Evolutionary conservation across 495 filamentous ascomycete species (phyloP), one percentile per base, ranked within the genome.

Genomic region (Penicillium daleae): DNA sequence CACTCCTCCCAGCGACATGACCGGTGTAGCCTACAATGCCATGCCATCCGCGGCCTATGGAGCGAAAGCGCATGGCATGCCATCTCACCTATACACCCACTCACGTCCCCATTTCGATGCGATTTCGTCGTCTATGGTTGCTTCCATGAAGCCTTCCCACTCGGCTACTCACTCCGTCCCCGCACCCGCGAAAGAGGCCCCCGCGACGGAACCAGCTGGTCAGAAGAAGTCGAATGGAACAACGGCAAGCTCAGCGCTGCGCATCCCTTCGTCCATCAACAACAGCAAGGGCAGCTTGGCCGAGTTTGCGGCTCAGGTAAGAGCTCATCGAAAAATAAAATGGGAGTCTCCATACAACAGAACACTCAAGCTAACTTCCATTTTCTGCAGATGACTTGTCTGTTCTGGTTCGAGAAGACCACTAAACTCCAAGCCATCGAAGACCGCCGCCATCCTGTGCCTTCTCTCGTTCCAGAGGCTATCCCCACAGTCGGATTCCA

Each of bases 381-480:
- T 17, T 4, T 32, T 53, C n/a, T 37, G 8, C 65, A 98, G 90
- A 90, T 97, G 76, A 96, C 95, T 1, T 97, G 94, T 67, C 82
- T 99, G 31, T 97, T 99, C 79, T 99, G 96, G 96, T 99, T 98
- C 70, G 96, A 98, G 73, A 89, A 88, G n/a, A 88, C 89, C 7
- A 80, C 88, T 19, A 89, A 89, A 44, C 78, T 97, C 17, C 85
- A 87, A 60, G 77, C 81, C 54, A 89, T 95, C 49, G 91, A 94
- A 72, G 85, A 90, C 22, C 80, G 86, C 15, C 76, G 76, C n/a
- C 72, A 77, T 71, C 81, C 21, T 68, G 78, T 40, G 65, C 78
- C 26, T 76, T 83, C 40, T 15, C 82, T 97, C 12, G 82, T 86
- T 3, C 73, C 83, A 17, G 89, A 92, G 69, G 91, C 94, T 8